A percentile compares a stretch with the other conserved stretches of the same genome.
These are phyloP conservation scores for Begonia fuchsioides DNA, from an alignment of 306 rosid genomes.

Conservation along the genomic window DNA sequence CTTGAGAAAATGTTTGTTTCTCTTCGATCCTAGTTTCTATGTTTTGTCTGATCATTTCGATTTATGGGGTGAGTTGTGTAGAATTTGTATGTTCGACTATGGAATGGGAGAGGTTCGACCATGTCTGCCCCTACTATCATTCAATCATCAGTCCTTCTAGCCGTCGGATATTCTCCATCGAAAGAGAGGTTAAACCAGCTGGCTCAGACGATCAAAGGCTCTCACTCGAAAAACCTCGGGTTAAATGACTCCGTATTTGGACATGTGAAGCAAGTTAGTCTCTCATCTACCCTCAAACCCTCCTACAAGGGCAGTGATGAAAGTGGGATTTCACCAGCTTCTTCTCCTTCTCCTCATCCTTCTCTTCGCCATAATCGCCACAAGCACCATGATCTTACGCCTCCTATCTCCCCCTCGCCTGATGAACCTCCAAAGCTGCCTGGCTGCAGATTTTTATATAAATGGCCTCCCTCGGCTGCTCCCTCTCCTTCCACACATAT, in stretches of 20 bases:
- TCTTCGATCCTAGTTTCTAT: not conserved
- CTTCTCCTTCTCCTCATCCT: slow-evolving; percentile 58
- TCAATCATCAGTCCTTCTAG: slow-evolving; percentile 56
- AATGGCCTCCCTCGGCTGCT: slow-evolving; percentile 22
- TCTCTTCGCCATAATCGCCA: slow-evolving; percentile 28
- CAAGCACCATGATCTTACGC: slow-evolving; percentile 34
- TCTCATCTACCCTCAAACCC: slow-evolving; percentile 59
- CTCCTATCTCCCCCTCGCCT: slow-evolving; percentile 28
- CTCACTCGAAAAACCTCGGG: slow-evolving; percentile 70
- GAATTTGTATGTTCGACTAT: slow-evolving; percentile 51
- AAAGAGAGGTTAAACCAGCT: slow-evolving; percentile 58
- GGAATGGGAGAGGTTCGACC: slow-evolving; percentile 68
- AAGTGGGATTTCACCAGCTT: slow-evolving; percentile 29
- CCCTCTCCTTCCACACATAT: slow-evolving; percentile 38
- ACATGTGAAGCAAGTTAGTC: slow-evolving; percentile 79
- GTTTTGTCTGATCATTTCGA: slow-evolving; percentile 4
- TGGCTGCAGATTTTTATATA: slow-evolving; percentile 28
- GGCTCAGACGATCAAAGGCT: slow-evolving; percentile 70
- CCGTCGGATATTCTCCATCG: slow-evolving; percentile 53
- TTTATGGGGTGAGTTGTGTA: slow-evolving; percentile 32
- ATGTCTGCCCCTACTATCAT: slow-evolving; percentile 50
- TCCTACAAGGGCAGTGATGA: slow-evolving; percentile 49
- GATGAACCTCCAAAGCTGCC: slow-evolving; percentile 36
- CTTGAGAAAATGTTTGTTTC: slow-evolving; percentile 2
- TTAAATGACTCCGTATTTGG: slow-evolving; percentile 78